Evolutionary conservation across 2,329 filamentous ascomycete genomes (phyloP).

Genomic region (Cyphellophora attinorum): DNA sequence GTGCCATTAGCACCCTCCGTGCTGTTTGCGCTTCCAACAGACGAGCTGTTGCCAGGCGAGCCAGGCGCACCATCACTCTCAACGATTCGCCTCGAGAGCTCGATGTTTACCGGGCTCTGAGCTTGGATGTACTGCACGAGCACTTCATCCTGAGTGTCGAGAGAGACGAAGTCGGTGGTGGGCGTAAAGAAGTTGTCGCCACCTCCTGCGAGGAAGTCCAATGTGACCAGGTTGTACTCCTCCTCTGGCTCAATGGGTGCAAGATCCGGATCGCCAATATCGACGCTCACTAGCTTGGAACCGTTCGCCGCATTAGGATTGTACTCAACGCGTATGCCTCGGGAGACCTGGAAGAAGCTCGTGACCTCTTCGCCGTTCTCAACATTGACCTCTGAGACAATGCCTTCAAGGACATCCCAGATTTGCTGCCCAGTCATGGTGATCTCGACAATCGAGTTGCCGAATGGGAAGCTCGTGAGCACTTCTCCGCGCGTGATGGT

Average conservation of each 20-base stretch:
- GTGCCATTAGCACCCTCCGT: not conserved
- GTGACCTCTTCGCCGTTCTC: conserved; percentile 4
- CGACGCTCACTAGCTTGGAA: conserved; percentile 4
- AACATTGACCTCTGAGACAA: conserved; percentile 1
- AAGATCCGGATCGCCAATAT: not conserved
- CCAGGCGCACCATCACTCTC: not conserved
- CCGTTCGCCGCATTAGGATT: conserved; percentile 2
- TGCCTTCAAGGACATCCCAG: conserved; percentile 6
- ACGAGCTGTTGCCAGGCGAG: not conserved
- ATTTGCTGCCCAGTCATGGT: conserved; percentile 4
- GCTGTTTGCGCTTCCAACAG: not conserved
- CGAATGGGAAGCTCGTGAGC: conserved; percentile 4
- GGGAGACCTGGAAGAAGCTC: conserved; percentile 3
- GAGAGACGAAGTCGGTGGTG: conserved; percentile 3
- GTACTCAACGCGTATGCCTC: conserved; percentile 2
- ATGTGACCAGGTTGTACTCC: conserved; percentile 4
- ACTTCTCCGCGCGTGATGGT: conserved; percentile 4
- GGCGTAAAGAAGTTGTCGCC: conserved; percentile 6
- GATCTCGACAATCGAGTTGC: conserved; percentile 6
- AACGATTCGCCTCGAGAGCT: conserved; percentile 2
- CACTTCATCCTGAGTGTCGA: conserved; percentile 6
- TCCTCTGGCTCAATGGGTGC: conserved; percentile 1
- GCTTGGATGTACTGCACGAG: conserved; percentile 2
- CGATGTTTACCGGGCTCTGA: conserved; percentile 3
- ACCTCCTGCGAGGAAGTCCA: conserved; percentile 5